Percentiles rank a stretch among this genome's conserved stretches.
Evolutionary conservation across 2,329 filamentous ascomycete species (phyloP).

Genomic region (Penicillium janthinellum): DNA sequence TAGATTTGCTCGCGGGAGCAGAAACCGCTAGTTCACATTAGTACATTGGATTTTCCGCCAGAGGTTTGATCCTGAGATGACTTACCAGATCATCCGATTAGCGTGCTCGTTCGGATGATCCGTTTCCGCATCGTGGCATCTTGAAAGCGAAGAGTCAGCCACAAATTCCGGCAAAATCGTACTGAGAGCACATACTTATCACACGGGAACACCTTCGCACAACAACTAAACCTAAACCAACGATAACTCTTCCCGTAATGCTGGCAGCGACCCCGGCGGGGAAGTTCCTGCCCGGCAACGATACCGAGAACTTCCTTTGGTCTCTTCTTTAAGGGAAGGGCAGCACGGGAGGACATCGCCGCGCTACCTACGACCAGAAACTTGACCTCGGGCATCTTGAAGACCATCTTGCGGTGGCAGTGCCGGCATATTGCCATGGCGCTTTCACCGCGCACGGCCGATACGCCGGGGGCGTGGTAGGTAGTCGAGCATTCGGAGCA

Average conservation of each 20-base stretch:
- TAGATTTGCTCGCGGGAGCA: conserved; percentile 82
- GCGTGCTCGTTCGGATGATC: conserved; percentile 80
- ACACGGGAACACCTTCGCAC: conserved; percentile 59
- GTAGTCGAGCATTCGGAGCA: conserved; percentile 74
- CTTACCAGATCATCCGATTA: conserved; percentile 75
- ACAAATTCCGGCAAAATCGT: neutral
- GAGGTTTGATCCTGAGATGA: neutral
- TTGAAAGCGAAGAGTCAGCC: conserved; percentile 28
- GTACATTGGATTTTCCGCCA: neutral
- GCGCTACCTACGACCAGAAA: conserved; percentile 70
- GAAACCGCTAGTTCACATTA: conserved; percentile 53
- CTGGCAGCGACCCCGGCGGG: conserved; percentile 54
- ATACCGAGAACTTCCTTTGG: conserved; percentile 57
- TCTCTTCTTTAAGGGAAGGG: conserved; percentile 39
- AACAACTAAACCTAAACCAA: conserved; percentile 62
- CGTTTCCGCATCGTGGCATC: conserved; percentile 72
- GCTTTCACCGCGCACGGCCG: conserved; percentile 72
- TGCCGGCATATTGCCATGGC: conserved; percentile 74
- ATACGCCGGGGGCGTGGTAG: conserved; percentile 63
- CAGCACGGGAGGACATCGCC: conserved; percentile 39
- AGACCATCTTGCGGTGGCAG: conserved; percentile 77
- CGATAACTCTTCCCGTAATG: conserved; percentile 59
- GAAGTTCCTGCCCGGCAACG: conserved; percentile 56
- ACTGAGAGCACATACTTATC: conserved; percentile 50
- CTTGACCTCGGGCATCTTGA: conserved; percentile 75